Conservation (phyloP, 1,284 basidiomycete species). For the Cutaneotrichosporon daszewskae region DNA sequence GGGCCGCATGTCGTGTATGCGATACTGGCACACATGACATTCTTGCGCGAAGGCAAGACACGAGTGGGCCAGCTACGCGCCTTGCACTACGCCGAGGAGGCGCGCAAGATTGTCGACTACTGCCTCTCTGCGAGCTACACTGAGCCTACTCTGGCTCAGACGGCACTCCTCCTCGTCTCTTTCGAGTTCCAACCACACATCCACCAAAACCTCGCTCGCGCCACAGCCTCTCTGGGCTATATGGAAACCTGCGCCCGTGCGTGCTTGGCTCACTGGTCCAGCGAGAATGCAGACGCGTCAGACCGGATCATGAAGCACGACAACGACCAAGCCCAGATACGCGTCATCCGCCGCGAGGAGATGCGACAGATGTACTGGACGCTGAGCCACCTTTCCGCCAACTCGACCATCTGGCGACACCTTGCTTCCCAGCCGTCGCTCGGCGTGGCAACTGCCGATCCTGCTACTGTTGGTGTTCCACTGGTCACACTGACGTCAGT, state of each 20-base stretch:
- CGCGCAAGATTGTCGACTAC: conserved; percentile 23
- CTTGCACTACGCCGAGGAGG: conserved; percentile 22
- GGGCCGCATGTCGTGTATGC: conserved; percentile 24
- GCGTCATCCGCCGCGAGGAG: conserved; percentile 26
- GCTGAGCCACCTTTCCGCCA: conserved; percentile 22
- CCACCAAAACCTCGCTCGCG: conserved; percentile 20
- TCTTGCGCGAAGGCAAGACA: conserved; percentile 20
- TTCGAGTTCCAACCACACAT: conserved; percentile 33
- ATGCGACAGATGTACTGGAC: conserved; percentile 29
- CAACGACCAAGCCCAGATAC: too few species aligned
- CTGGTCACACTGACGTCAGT: too few species aligned
- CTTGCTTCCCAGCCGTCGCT: conserved; percentile 11
- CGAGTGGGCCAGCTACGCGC: conserved; percentile 19
- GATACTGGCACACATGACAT: conserved; percentile 26
- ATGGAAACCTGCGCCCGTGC: conserved; percentile 20
- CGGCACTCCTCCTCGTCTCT: conserved; percentile 24
- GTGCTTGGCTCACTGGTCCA: conserved; percentile 1
- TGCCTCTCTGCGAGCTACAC: conserved; percentile 18
- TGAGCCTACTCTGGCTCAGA: conserved; percentile 25
- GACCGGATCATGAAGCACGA: too few species aligned
- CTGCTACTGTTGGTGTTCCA: conserved; percentile 23
- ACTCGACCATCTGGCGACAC: conserved; percentile 19
- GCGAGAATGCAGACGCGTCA: too few species aligned
- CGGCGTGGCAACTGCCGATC: conserved; percentile 15
- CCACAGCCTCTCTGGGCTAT: conserved; percentile 16